A percentile compares a stretch with the other conserved stretches of the same genome.
Evolutionary conservation across 441 rosid species (phyloP).

Genomic region (Viola pubescens): DNA sequence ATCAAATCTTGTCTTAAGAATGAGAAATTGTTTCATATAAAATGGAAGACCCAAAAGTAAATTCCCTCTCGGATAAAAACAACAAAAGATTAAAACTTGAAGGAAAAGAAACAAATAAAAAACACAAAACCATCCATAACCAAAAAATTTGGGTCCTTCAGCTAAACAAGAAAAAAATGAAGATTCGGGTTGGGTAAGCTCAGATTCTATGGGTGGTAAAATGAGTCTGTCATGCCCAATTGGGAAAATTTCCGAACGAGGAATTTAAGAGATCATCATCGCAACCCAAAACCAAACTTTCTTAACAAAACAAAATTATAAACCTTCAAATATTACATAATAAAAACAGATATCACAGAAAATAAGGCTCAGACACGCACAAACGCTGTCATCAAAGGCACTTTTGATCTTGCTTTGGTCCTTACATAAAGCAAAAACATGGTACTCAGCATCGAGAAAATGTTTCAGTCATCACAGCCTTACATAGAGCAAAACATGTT

Average conservation of each 20-base stretch:
- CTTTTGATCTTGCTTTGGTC: constrained; percentile 9
- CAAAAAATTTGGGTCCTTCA: no score
- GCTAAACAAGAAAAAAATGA: background rate
- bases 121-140: no score
- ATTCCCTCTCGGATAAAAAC: no score
- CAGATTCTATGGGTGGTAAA: constrained; percentile 44
- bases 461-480: constrained; percentile 26
- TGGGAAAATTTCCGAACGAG: constrained; percentile 30
- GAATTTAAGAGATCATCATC: constrained; percentile 32
- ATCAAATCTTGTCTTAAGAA: no score
- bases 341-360: background rate
- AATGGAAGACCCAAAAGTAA: no score
- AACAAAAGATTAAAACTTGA: no score
- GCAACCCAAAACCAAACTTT: constrained; percentile 18
- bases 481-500: no score
- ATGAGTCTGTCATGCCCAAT: constrained; percentile 28
- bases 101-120: no score
- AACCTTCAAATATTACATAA: background rate
- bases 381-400: constrained; percentile 36
- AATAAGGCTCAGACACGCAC: constrained; percentile 51
- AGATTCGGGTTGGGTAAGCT: constrained; percentile 15
- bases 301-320: background rate
- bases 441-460: constrained; percentile 36
- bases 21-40: no score
- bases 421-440: constrained; percentile 2